Evolutionary conservation across 2,329 filamentous ascomycete species (phyloP).

Genomic region (Exophiala aquamarina): DNA sequence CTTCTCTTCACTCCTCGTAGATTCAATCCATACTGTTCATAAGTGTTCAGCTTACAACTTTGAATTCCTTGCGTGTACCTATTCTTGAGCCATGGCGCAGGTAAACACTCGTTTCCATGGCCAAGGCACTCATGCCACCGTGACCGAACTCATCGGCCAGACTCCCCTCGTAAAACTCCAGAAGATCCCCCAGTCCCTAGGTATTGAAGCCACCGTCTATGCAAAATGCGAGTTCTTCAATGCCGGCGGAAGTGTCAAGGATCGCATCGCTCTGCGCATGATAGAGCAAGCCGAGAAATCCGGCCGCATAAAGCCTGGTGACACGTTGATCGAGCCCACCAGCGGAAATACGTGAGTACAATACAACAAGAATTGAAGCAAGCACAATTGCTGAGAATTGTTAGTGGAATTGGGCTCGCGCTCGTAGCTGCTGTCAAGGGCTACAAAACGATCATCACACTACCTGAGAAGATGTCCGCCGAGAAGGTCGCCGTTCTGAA

Average conservation of each 20-base stretch:
- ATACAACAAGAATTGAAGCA: background rate
- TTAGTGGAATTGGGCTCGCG: constrained; percentile 82
- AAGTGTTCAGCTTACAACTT: too few species aligned
- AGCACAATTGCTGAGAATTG: constrained; percentile 1
- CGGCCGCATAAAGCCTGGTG: constrained; percentile 92
- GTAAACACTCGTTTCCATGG: constrained; percentile 12
- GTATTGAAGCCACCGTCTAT: constrained; percentile 85
- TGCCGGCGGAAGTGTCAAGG: constrained; percentile 90
- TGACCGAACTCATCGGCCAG: constrained; percentile 88
- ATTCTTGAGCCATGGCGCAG: constrained; percentile 5
- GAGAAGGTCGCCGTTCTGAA: constrained; percentile 96
- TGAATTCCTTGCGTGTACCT: too few species aligned
- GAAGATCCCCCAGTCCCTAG: constrained; percentile 85
- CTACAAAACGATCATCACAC: constrained; percentile 97
- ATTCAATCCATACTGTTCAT: too few species aligned
- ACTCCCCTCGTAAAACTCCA: constrained; percentile 94
- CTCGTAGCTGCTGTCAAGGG: constrained; percentile 91
- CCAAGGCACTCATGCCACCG: constrained; percentile 53
- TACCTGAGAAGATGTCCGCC: constrained; percentile 98
- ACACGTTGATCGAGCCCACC: constrained; percentile 96
- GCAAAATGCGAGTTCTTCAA: constrained; percentile 93
- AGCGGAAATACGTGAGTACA: constrained; percentile 78
- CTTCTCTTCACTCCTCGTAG: too few species aligned
- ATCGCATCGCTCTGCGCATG: constrained; percentile 95
- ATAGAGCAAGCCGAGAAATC: constrained; percentile 90